Conservation (phyloP, 768 basidiomycete species). For the Mycena leptocephala region DNA sequence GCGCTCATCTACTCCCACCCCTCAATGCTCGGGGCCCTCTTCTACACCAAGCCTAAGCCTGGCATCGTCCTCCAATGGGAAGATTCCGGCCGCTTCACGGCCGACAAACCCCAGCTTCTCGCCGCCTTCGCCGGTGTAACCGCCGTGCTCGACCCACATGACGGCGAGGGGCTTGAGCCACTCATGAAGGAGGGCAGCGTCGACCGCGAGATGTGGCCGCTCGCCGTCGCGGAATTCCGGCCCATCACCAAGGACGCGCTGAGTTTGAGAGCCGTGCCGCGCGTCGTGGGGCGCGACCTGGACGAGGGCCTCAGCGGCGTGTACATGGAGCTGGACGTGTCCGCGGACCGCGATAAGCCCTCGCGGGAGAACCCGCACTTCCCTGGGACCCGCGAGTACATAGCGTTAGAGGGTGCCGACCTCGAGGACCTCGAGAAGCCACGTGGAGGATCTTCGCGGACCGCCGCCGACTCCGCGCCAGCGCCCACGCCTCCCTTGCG, state of each 20-base stretch:
- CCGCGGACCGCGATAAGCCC: not conserved
- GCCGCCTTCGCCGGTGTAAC: conserved; percentile 29
- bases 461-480: not conserved
- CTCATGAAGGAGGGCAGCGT: conserved; percentile 23
- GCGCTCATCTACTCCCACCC: conserved; percentile 75
- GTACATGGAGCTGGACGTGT: not conserved
- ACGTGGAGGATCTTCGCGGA: not conserved
- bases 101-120: not conserved
- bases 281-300: conserved; percentile 27
- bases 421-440: not conserved
- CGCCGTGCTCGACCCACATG: not conserved
- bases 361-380: conserved; percentile 11
- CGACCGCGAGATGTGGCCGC: conserved; percentile 18
- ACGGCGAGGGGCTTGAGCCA: not conserved
- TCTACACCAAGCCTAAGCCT: conserved; percentile 68
- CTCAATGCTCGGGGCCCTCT: conserved; percentile 67
- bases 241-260: not conserved
- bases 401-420: no score
- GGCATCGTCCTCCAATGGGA: conserved; percentile 69
- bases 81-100: not conserved
- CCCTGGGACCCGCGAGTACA: conserved; percentile 32
- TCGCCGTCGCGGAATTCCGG: conserved; percentile 26
- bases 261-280: not conserved
- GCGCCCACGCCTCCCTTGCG: not conserved
- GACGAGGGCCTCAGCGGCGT: conserved; percentile 26